These are phyloP conservation scores for Canavalia gladiata DNA, from an alignment of 306 rosid genomes.

Conservation along the genomic window DNA sequence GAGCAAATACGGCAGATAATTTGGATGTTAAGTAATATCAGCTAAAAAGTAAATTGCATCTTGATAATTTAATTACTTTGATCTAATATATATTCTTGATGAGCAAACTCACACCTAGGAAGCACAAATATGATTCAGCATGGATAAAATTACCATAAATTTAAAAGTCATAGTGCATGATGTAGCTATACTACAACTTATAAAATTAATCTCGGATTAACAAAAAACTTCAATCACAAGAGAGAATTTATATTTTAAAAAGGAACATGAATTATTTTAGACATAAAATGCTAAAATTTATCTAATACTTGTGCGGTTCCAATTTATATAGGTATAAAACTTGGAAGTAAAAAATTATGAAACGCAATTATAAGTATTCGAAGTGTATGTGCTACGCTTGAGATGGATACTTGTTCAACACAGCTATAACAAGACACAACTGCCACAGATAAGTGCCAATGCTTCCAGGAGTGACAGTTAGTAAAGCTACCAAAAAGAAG, in stretches of 20 bases:
- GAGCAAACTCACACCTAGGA: conserved; percentile 25
- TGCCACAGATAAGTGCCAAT: too few species aligned
- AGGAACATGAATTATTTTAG: neutral
- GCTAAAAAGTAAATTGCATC: conserved; percentile 7
- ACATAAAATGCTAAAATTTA: neutral
- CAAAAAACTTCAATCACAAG: neutral
- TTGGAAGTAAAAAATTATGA: neutral
- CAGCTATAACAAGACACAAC: too few species aligned
- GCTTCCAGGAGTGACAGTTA: neutral
- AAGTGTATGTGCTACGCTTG: neutral
- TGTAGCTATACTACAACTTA: neutral
- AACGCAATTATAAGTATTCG: neutral
- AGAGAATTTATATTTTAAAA: neutral
- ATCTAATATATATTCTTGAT: neutral
- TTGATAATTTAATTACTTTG: conserved; percentile 16
- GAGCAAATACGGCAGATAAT: conserved; percentile 33
- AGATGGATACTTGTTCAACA: too few species aligned
- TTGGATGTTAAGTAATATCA: conserved; percentile 13
- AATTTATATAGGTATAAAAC: neutral
- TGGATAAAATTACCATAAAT: neutral
- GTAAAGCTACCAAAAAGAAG: neutral
- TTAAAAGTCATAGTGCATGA: neutral
- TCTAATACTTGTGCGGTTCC: neutral
- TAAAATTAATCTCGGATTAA: neutral
- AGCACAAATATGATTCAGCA: neutral